phyloP scores from a whole-genome alignment of 164 flowering plant genomes.

The Tetracentron sinense region DNA sequence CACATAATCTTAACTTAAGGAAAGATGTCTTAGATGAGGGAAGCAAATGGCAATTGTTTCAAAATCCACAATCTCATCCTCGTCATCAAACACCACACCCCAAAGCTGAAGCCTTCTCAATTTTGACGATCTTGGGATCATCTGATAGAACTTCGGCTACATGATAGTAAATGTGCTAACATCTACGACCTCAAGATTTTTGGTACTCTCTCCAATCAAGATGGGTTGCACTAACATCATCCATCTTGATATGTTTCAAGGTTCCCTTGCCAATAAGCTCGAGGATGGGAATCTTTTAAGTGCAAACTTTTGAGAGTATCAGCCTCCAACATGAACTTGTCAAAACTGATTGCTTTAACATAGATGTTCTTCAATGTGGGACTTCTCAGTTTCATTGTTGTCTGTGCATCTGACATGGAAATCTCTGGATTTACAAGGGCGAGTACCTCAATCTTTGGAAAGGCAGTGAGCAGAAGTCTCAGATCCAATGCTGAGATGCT shows the following conservation, averaged over 20 bases:
- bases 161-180: slow-evolving; percentile 77
- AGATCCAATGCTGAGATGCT: slow-evolving; percentile 83
- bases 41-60: slow-evolving; percentile 71
- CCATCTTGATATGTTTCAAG: slow-evolving; percentile 60
- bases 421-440: slow-evolving; percentile 68
- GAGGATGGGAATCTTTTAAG: slow-evolving; percentile 75
- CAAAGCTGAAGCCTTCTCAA: slow-evolving; percentile 76
- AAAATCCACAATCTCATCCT: slow-evolving; percentile 72
- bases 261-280: slow-evolving; percentile 76
- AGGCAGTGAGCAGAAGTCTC: slow-evolving; percentile 68
- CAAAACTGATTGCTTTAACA: slow-evolving; percentile 73
- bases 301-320: slow-evolving; percentile 67
- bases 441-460: slow-evolving; percentile 67
- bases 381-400: slow-evolving; percentile 65
- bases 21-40: slow-evolving; percentile 59
- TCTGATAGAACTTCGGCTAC: slow-evolving; percentile 76
- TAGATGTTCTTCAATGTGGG: slow-evolving; percentile 56
- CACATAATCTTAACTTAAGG: slow-evolving; percentile 72
- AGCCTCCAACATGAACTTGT: slow-evolving; percentile 81
- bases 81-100: slow-evolving; percentile 84
- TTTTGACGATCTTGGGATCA: slow-evolving; percentile 73
- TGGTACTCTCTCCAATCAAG: slow-evolving; percentile 75
- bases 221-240: slow-evolving; percentile 80
- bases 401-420: slow-evolving; percentile 79
- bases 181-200: slow-evolving; percentile 81